Percentiles rank a stretch among this genome's conserved stretches.
These are phyloP conservation scores for Pseudogymnoascus sp. DNA, from an alignment of 2,329 filamentous ascomycete species.

Conservation along the genomic window DNA sequence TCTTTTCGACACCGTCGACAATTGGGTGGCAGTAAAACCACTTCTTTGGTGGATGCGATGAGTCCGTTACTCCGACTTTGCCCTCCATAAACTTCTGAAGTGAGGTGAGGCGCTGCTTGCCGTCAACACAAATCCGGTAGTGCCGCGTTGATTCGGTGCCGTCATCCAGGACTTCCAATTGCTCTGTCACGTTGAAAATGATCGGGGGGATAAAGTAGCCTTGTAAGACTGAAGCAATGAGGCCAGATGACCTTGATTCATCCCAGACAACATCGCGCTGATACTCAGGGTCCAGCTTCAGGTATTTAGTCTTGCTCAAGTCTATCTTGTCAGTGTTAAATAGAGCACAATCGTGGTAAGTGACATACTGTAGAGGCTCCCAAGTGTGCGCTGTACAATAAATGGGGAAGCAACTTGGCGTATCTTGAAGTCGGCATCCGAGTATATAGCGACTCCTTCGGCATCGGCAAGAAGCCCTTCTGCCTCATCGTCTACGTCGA, in stretches of 20 bases:
- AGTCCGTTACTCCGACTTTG: conserved; percentile 36
- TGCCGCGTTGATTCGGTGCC: conserved; percentile 17
- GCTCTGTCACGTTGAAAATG: conserved; percentile 35
- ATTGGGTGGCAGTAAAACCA: conserved; percentile 32
- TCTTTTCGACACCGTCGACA: conserved; percentile 19
- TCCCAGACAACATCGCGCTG: conserved; percentile 41
- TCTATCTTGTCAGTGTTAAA: conserved; percentile 12
- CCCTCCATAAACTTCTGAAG: conserved; percentile 38
- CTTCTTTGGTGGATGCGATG: conserved; percentile 30
- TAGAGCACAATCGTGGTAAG: background rate
- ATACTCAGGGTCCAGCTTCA: conserved; percentile 39
- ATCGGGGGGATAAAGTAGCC: conserved; percentile 38
- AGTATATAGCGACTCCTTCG: background rate
- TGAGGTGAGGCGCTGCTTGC: conserved; percentile 41
- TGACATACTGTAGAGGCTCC: conserved; percentile 20
- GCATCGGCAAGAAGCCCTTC: conserved; percentile 3
- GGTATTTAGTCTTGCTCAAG: conserved; percentile 26
- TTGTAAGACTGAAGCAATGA: conserved; percentile 28
- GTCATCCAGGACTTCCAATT: conserved; percentile 14
- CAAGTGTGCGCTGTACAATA: conserved; percentile 21
- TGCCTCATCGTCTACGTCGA: background rate
- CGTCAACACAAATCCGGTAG: conserved; percentile 37
- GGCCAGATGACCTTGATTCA: conserved; percentile 25
- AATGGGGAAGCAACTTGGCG: conserved; percentile 23
- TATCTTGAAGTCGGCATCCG: conserved; percentile 23